A percentile compares a stretch with the other conserved stretches of the same genome.
Evolutionary conservation across 495 filamentous ascomycete genomes (phyloP).

Genomic region (Penicillium psychrofluorescens): DNA sequence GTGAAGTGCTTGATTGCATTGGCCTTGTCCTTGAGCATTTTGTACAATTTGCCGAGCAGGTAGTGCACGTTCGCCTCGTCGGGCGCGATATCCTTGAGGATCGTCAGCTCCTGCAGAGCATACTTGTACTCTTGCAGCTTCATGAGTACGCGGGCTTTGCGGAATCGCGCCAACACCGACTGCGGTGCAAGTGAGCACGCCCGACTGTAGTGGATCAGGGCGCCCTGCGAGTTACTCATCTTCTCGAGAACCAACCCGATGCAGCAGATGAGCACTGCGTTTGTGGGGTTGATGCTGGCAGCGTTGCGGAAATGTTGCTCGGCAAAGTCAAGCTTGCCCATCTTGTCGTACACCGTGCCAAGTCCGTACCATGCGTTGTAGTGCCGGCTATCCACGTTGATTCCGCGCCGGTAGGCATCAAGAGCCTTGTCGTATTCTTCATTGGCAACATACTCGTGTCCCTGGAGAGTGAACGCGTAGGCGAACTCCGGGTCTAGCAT

Average conservation of each 20-base stretch:
- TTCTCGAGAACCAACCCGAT: constrained; percentile 86
- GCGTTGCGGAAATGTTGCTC: constrained; percentile 86
- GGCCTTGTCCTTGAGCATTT: constrained; percentile 67
- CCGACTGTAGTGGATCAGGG: constrained; percentile 69
- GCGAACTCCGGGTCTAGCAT: constrained; percentile 86
- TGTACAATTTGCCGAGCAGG: constrained; percentile 80
- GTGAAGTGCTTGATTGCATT: constrained; percentile 88
- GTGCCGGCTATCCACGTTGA: constrained; percentile 78
- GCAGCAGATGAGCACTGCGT: constrained; percentile 82
- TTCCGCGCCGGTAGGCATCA: constrained; percentile 71
- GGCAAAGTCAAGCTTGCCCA: constrained; percentile 86
- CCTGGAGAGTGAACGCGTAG: constrained; percentile 91
- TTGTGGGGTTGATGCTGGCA: constrained; percentile 79
- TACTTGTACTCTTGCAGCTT: constrained; percentile 60
- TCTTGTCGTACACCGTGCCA: constrained; percentile 85
- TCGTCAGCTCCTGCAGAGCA: constrained; percentile 70
- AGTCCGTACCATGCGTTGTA: constrained; percentile 98
- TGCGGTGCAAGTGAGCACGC: constrained; percentile 76
- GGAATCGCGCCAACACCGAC: constrained; percentile 76
- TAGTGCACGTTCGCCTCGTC: constrained; percentile 96
- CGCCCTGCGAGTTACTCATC: constrained; percentile 67
- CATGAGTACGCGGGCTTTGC: constrained; percentile 84
- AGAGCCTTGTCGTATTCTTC: constrained; percentile 96
- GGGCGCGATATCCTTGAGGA: constrained; percentile 82
- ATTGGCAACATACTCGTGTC: constrained; percentile 92